A percentile compares a stretch with the other conserved stretches of the same genome.
phyloP scores from a whole-genome alignment of 2,329 filamentous ascomycete species.

The Calonectria fujianensis region DNA sequence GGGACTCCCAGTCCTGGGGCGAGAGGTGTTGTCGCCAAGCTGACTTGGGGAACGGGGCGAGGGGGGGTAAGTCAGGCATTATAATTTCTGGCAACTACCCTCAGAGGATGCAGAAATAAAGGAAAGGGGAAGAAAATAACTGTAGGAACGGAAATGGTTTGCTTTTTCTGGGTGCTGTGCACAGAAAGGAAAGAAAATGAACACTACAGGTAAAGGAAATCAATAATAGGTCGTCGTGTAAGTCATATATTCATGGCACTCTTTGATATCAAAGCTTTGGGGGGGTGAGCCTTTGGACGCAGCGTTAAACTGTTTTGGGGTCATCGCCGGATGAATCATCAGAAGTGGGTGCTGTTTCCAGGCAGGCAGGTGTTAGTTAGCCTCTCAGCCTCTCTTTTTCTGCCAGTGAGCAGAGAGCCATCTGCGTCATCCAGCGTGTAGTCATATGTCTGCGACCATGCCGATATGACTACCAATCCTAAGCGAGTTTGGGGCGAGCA shows the following conservation, averaged over 20 bases:
- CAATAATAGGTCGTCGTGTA: conserved; percentile 26
- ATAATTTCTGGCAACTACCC: conserved; percentile 27
- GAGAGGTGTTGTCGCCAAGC: conserved; percentile 80
- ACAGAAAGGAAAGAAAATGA: background rate
- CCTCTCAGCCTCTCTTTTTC: conserved; percentile 15
- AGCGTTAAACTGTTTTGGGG: conserved; percentile 38
- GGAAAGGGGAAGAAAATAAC: background rate
- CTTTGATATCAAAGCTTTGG: conserved; percentile 20
- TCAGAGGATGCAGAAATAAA: background rate
- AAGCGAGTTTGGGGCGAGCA: background rate
- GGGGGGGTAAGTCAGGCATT: conserved; percentile 76
- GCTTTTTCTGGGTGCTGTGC: background rate
- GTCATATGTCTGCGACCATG: background rate
- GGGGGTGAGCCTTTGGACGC: background rate
- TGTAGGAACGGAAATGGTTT: background rate
- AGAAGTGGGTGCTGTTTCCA: conserved; percentile 53
- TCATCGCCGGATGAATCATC: conserved; percentile 65
- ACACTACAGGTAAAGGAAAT: background rate
- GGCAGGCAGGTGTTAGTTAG: conserved; percentile 37
- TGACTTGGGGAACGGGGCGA: conserved; percentile 85
- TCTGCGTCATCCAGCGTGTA: background rate
- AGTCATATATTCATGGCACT: conserved; percentile 26
- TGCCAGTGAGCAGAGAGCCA: conserved; percentile 1
- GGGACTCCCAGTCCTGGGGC: conserved; percentile 84
- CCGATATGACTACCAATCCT: background rate